Evolutionary conservation across 768 basidiomycete species (phyloP).

Genomic region (Suillus decipiens): DNA sequence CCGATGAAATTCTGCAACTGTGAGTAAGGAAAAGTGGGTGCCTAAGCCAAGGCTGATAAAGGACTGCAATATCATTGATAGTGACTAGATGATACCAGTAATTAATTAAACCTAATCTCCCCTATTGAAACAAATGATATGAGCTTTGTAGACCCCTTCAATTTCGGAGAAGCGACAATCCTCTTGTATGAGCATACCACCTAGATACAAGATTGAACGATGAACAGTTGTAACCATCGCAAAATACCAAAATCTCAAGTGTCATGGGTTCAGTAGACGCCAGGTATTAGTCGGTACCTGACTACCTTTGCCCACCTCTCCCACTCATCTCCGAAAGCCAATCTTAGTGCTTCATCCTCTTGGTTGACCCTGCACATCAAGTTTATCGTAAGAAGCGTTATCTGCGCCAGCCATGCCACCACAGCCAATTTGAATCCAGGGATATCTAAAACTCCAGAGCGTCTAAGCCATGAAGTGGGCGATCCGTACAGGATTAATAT

Average conservation of each 20-base stretch:
- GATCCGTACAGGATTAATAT: slow-evolving; percentile 6
- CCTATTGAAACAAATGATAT: background rate
- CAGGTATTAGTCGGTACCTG: slow-evolving; percentile 34
- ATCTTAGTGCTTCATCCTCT: background rate
- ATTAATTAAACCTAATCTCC: too few relatives aligned
- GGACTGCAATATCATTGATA: too few relatives aligned
- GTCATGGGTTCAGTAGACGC: slow-evolving; percentile 23
- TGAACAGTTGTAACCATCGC: background rate
- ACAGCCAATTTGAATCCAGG: background rate
- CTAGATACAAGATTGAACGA: background rate
- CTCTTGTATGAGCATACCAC: background rate
- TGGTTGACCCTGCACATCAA: background rate
- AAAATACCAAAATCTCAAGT: background rate
- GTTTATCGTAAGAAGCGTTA: background rate
- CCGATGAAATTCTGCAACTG: too few relatives aligned
- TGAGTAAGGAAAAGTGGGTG: too few relatives aligned
- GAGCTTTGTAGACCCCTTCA: background rate
- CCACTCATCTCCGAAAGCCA: background rate
- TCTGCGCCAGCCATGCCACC: background rate
- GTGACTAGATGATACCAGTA: too few relatives aligned
- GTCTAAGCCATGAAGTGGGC: slow-evolving; percentile 12
- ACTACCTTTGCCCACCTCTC: slow-evolving; percentile 27
- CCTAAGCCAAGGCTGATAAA: too few relatives aligned
- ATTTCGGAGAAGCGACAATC: background rate
- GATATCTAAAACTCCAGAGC: background rate